Base-by-base conservation (phyloP, 225 moss, liverwort and hornwort species). In the Pseudisothecium myosuroides region DNA sequence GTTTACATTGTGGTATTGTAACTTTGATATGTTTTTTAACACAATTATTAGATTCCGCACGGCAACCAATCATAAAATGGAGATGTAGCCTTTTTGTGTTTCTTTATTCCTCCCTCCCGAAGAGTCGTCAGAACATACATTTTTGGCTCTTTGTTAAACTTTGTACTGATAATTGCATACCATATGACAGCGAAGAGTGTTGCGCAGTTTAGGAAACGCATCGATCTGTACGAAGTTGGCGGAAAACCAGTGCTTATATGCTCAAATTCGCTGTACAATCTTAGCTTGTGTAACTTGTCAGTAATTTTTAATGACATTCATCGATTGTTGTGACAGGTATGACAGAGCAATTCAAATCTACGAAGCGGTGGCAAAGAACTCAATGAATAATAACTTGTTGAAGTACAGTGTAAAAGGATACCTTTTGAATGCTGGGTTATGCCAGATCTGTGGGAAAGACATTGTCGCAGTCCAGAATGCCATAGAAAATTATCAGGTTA, bases 351-450 rank as follows among this genome's bases (percentile, higher is more conserved):
- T 94, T 92, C 91, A 92, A 89, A 95, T 95, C 41, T 95, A 91
- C 76, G 94, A 95, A 90, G 86, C 88, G 15, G 95, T 95, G 41
- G 95, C 93, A 16, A 94, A 91, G 92, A 93, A 94, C 43, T 95
- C 95, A 61, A 89, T 95, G 92, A 92, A 93, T 84, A 94, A 93
- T 69, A 95, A 93, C 77, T 87, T 95, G 90, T 90, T 95, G 90
- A 95, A 94, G 90, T 95, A 95, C 78, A 95, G 95, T 84, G 95
- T 95, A 15, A 95, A 94, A 88, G 95, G 95, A 74, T 93, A 95
- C 81, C 94, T 95, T 54, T 89, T 95, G 82, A 94, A 95, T 90
- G 94, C 95, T 87, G 95, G 95, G 41, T 88, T 95, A 49, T 95
- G 95, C 90, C 95, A 91, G 75, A 93, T 94, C 84, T 94, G 94